These are phyloP conservation scores for Hibiscus tridactylites DNA, from an alignment of 345 rosid species.

Conservation along the genomic window DNA sequence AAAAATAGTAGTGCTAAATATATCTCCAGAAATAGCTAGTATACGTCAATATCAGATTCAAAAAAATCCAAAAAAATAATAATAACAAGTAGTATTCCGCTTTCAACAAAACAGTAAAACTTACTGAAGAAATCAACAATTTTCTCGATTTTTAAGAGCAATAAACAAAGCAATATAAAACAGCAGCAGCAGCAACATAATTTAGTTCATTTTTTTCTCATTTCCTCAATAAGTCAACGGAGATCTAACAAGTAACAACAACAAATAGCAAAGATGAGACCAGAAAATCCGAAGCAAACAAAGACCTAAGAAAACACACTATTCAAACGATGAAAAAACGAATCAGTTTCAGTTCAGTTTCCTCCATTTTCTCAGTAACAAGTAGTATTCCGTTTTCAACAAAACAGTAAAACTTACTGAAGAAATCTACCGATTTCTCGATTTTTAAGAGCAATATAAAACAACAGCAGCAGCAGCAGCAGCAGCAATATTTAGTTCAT, in stretches of 20 bases:
- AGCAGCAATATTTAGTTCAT: neutral
- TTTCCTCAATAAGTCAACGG: neutral
- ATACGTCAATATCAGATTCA: neutral
- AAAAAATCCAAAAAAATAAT: neutral
- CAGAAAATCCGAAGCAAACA: neutral
- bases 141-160: neutral
- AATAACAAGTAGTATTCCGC: too few relatives aligned
- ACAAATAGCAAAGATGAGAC: neutral
- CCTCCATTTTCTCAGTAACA: neutral
- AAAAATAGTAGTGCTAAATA: neutral
- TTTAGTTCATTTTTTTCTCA: neutral
- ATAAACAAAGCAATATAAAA: neutral
- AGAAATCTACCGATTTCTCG: too few relatives aligned
- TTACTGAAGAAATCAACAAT: too few relatives aligned
- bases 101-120: neutral
- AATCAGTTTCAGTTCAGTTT: neutral
- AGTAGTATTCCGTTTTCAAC: too few relatives aligned
- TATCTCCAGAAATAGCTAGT: neutral
- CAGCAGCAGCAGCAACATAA: neutral
- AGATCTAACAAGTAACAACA: constrained; percentile 2
- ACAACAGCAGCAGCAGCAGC: neutral
- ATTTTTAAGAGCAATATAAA: neutral
- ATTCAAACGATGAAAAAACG: neutral
- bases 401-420: neutral
- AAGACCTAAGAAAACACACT: neutral